These are phyloP conservation scores for Poa pratensis DNA, from an alignment of 176 grass and related monocot genomes.

Conservation along the genomic window DNA sequence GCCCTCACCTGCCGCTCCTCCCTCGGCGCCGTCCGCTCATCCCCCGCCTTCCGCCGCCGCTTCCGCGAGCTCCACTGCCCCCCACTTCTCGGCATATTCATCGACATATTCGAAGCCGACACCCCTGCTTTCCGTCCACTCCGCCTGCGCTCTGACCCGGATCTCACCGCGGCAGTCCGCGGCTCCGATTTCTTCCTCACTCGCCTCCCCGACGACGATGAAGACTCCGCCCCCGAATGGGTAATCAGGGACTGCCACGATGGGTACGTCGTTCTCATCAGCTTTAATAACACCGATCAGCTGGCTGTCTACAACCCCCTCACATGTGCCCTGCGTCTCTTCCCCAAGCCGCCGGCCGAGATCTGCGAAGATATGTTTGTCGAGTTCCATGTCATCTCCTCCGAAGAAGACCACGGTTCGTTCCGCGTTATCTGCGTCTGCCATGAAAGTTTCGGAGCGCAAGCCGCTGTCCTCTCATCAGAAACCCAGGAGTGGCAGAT, in stretches of 20 bases:
- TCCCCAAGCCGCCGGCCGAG: background rate
- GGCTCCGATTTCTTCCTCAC: conserved; percentile 8
- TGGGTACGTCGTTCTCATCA: background rate
- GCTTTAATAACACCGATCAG: background rate
- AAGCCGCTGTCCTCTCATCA: background rate
- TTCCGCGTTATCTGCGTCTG: conserved; percentile 16
- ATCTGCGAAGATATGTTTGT: conserved; percentile 10
- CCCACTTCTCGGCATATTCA: background rate
- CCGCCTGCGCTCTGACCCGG: background rate
- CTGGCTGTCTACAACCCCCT: background rate
- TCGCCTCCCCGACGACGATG: background rate
- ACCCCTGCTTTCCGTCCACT: conserved; percentile 15
- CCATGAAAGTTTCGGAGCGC: background rate
- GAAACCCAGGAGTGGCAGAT: background rate
- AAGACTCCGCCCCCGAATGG: background rate
- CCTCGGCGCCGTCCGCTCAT: background rate
- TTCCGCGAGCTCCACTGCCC: background rate
- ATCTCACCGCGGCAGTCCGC: background rate
- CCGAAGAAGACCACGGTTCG: background rate
- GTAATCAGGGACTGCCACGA: background rate
- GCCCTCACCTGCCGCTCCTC: conserved; percentile 11
- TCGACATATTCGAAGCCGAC: background rate
- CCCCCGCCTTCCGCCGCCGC: conserved; percentile 28
- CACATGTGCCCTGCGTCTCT: background rate
- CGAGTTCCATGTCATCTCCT: background rate